Conservation (phyloP, 139 green algal species). For the Chlamydomonas incerta region DNA sequence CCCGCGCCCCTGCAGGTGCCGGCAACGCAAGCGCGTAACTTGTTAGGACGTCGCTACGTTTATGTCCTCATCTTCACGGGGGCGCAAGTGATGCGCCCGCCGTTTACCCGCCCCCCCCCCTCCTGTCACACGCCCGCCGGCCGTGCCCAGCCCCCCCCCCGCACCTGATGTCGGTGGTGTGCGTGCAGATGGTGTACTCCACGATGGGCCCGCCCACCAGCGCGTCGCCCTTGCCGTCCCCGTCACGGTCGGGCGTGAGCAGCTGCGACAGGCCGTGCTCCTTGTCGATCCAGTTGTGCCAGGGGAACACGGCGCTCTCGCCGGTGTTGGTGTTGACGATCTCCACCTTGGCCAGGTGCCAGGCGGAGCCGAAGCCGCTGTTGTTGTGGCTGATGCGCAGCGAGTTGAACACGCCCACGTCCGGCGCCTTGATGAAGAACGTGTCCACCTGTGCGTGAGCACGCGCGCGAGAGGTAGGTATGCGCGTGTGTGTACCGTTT, state of each 20-base stretch:
- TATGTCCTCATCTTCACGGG: too few relatives aligned
- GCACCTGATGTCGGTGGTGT: constrained; percentile 61
- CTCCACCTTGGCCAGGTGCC: constrained; percentile 59
- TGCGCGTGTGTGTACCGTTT: too few relatives aligned
- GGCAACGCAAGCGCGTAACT: neutral
- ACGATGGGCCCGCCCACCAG: constrained; percentile 42
- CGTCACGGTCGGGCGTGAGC: constrained; percentile 56
- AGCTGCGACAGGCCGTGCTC: constrained; percentile 56
- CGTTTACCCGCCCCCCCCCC: too few relatives aligned
- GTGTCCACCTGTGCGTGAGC: constrained; percentile 62
- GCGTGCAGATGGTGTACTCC: constrained; percentile 61
- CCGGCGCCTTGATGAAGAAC: constrained; percentile 64
- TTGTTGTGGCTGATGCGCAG: constrained; percentile 62
- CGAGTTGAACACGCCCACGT: constrained; percentile 58
- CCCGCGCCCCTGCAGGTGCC: constrained; percentile 44
- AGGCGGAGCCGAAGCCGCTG: constrained; percentile 54
- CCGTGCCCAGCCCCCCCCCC: neutral
- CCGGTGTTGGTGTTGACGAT: constrained; percentile 62
- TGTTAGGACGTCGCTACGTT: too few relatives aligned
- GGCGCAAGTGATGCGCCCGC: too few relatives aligned
- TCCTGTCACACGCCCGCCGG: too few relatives aligned
- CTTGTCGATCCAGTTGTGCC: constrained; percentile 66
- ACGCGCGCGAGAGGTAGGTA: too few relatives aligned
- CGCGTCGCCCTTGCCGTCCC: constrained; percentile 52
- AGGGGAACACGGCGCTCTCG: constrained; percentile 56